Evolutionary conservation across 345 rosid genomes (phyloP), one percentile per base, ranked within the genome.

Genomic region (Linum tenue): DNA sequence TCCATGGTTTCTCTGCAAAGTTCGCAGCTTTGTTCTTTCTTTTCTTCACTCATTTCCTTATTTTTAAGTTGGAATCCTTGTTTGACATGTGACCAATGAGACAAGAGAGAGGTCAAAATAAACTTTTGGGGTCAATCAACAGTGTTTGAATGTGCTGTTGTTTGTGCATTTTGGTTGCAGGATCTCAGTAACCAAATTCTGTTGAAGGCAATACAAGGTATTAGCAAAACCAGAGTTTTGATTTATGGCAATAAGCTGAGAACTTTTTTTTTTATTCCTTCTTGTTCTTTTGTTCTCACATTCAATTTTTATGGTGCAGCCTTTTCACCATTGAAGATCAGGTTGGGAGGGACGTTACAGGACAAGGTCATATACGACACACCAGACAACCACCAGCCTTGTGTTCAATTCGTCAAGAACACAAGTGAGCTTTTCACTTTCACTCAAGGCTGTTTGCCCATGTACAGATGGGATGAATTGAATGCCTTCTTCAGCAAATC

Each of bases 341-440:
- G 94, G 80, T 50, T 87, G 53, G 94, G 90, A 2, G 94, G 94
- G 16, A 72, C 83, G 64, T 75, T 87, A 73, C 94, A 87, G 72
- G 94, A 87, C 60, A 83, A 87, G 73, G 85, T 83, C 66, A 74
- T 81, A 63, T 85, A 87, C 65, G 79, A 72, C 16, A 76, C 84
- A 9, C 63, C 59, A 62, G 85, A 79, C 37, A 73, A 60, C 56
- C 43, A 72, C 41, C 66, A 77, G 66, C 73, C 83, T 38, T 87
- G 89, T 42, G 36, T 56, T 66, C 81, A 70, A 31, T 87, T 87
- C 69, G 76, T 63, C 31, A 74, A 56, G 48, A 80, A 78, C 65
- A 35, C 75, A 16, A 70, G 79, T 36, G 76, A 72, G 69, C 53
- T 85, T 75, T 85, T 87, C 69, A 84, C 84, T 64, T 87, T 87